phyloP scores from a whole-genome alignment of 345 rosid species.

The Litchi chinensis region DNA sequence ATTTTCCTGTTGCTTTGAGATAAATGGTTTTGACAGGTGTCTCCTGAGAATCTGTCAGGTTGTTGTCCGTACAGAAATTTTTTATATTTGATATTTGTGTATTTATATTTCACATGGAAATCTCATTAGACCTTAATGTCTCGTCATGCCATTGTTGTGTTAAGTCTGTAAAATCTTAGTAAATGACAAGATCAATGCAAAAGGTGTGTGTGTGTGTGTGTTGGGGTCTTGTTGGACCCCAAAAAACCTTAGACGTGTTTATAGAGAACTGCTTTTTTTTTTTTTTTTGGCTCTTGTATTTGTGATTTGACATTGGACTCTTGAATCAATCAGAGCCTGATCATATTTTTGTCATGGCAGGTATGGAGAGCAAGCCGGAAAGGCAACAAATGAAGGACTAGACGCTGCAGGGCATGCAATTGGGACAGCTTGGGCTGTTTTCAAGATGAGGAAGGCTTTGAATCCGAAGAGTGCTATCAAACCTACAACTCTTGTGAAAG shows the following conservation, averaged over 20 bases:
- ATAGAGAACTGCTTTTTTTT: neutral
- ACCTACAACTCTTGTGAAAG: slow-evolving; percentile 68
- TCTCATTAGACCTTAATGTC: neutral
- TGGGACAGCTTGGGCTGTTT: slow-evolving; percentile 94
- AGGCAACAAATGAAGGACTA: slow-evolving; percentile 70
- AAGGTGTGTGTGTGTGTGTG: too few relatives aligned
- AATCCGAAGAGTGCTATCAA: slow-evolving; percentile 77
- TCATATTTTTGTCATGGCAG: slow-evolving; percentile 33
- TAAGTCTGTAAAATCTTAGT: neutral
- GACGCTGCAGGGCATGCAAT: slow-evolving; percentile 89
- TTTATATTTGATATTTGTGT: neutral
- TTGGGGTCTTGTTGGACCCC: neutral
- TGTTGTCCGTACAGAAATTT: neutral
- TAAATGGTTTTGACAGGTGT: neutral
- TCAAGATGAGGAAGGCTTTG: slow-evolving; percentile 83
- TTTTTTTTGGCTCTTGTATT: neutral
- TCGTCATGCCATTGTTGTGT: neutral
- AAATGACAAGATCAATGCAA: too few relatives aligned
- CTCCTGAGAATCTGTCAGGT: slow-evolving; percentile 1
- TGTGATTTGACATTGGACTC: neutral
- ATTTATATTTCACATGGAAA: neutral
- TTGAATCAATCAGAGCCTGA: neutral
- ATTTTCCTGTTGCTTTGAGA: neutral
- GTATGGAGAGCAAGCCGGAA: slow-evolving; percentile 78
- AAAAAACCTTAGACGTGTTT: neutral